Evolutionary conservation across 495 filamentous ascomycete genomes (phyloP), one percentile per base, ranked within the genome.

Genomic region (Penicillium parvum): DNA sequence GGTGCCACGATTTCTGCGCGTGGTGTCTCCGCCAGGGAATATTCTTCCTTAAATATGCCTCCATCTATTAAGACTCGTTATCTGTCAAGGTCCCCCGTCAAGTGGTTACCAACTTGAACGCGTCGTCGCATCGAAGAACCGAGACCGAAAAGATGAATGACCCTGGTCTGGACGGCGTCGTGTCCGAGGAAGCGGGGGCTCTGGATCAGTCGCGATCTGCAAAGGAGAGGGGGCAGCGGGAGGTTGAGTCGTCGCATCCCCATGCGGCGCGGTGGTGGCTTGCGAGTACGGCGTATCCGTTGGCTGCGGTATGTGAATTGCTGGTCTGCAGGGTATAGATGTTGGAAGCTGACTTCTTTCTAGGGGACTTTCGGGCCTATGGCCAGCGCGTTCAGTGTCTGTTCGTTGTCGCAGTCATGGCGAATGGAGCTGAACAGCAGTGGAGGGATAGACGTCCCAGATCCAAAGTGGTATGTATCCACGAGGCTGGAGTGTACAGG

Each of bases 281-380:
- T 50, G 85, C 86, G 7, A 85, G 82, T 15, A 86, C 87, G 0
- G 85, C 80, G 7, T 87, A 88, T 49, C 89, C 89, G 20, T 74
- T 94, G 52, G 70, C 89, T 20, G 86, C 88, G 19, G 68, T 68
- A 59, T 32, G 65, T 29, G 6, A 10, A 2, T 28, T 9, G 43
- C 7, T 19, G 3, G 8, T 33, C 7, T 37, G 32, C 2, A 12
- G 11, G 1, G 10, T 15, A 39, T 25, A 1, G 9, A 16, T n/a
- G 25, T 1, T 1, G 15, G 1, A 25, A 25, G 15, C 29, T 60
- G 8, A 51, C 37, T 21, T 10, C 10, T 28, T 10, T 30, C 15
- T 32, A 68, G 33, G 88, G 84, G 29, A 90, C 87, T 0, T 82
- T 95, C 40, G 89, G 89, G 1, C 89, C 89, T 3, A 85, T 92